phyloP scores from a whole-genome alignment of 139 green algal genomes.

The Chlorella ohadii region DNA sequence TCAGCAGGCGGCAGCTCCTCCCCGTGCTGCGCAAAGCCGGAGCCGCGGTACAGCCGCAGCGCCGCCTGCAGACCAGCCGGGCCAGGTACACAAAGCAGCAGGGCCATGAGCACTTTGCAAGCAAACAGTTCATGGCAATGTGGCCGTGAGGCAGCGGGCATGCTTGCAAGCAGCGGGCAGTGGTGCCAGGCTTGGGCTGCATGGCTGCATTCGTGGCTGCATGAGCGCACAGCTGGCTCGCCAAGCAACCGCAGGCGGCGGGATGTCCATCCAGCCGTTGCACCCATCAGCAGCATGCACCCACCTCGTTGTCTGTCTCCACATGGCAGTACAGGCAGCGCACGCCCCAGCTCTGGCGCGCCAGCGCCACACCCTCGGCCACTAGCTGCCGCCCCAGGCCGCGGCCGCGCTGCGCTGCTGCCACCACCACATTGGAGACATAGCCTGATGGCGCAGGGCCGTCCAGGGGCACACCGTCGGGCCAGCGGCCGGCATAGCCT shows the following conservation, averaged over 20 bases:
- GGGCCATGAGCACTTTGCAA: too few species aligned
- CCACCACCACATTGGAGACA: conserved; percentile 17
- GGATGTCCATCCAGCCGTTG: too few species aligned
- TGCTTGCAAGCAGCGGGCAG: too few species aligned
- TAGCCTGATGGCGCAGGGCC: neutral
- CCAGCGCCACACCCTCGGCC: neutral
- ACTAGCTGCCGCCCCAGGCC: conserved; percentile 6
- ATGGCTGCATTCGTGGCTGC: too few species aligned
- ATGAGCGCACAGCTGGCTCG: too few species aligned
- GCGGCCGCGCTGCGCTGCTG: neutral
- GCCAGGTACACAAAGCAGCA: too few species aligned
- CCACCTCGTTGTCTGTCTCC: conserved; percentile 12
- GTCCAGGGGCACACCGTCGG: neutral
- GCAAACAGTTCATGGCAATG: too few species aligned
- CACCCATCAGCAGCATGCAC: neutral
- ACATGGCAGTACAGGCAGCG: conserved; percentile 17
- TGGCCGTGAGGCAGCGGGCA: too few species aligned
- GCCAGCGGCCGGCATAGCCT: neutral
- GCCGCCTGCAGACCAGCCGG: neutral
- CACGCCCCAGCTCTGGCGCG: neutral
- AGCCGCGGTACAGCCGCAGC: conserved; percentile 11
- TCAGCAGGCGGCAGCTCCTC: neutral
- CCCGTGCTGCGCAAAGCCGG: conserved; percentile 1
- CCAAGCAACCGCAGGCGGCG: too few species aligned
- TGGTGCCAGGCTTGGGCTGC: too few species aligned